Base-by-base conservation (phyloP, 352 stramenopile genomes). In the Pythium dissotocum region DNA sequence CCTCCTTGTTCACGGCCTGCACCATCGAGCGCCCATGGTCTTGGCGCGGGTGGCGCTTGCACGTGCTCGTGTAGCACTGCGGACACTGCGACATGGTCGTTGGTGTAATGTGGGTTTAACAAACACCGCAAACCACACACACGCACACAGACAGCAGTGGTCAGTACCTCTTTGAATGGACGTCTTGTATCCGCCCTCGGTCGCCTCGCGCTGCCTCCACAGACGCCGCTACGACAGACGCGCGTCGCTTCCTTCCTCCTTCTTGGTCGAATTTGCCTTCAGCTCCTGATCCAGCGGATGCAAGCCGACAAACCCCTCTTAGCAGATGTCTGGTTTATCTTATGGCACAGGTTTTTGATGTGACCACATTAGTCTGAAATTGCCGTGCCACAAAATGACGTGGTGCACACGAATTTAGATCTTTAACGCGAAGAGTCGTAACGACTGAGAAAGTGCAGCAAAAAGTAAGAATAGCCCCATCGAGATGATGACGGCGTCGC, bases 41-140 rank as follows among this genome's bases (percentile, higher is more conserved):
- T 67, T 93, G 85, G 2, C 58, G 65, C 46, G 58, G 58, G 70
- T 93, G 85, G 36, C 83, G 80, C 60, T 75, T 76, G 73, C 85
- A 93, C 42, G 83, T 93, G 12, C 85, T 80, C 14, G 85, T 93
- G 72, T 89, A 93, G 78, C 85, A 93, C 67, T 93, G 85, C 53
- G 85, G 85, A 65, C 85, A 93, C 64, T 89, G 85, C 51, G 85
- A 76, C 85, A 91, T 91, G 14, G 61, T 52, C 6, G 26, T 60
- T 26, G 21, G 28, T 24, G 21, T 24, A 24, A 24, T 32, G 28
- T 56, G 26, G 4, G 49, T 16, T n/a, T 26, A 10, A 51, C 36
- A 42, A 42, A 13, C 42, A 51, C 42, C 42, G 18, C 42, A 51
- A 42, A 7, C 7, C 36, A 51, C 42, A 26, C 42, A 10, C n/a